Conservation (phyloP, 768 basidiomycete species). For the Heimioporus sp. region DNA sequence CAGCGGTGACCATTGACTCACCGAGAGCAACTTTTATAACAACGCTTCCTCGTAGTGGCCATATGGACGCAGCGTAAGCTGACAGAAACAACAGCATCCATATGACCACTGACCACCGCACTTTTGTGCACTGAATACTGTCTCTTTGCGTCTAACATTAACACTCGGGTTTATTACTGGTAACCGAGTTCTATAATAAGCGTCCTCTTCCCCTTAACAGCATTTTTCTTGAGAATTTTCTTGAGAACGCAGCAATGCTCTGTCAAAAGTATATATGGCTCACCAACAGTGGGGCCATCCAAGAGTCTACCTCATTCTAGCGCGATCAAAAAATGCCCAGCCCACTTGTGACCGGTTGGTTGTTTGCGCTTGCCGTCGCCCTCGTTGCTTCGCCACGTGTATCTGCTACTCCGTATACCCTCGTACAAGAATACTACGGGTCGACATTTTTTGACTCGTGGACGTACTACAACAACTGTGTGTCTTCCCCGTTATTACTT, state of each 20-base stretch:
- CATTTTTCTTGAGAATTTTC: not conserved
- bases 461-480: constrained; percentile 61
- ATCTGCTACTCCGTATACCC: constrained; percentile 42
- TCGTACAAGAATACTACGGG: constrained; percentile 58
- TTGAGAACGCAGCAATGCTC: not conserved
- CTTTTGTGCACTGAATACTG: not conserved
- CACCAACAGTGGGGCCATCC: not conserved
- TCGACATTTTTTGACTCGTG: constrained; percentile 65
- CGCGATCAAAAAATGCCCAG: constrained; percentile 6
- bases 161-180: not conserved
- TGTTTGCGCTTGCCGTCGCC: constrained; percentile 5
- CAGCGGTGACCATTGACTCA: no score
- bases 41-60: no score
- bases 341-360: not conserved
- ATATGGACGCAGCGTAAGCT: no score
- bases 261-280: constrained; percentile 9
- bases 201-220: not conserved
- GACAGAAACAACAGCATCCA: not conserved
- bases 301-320: not conserved
- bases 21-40: no score
- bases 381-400: constrained; percentile 7
- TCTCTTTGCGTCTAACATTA: not conserved
- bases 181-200: not conserved
- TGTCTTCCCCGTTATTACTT: constrained; percentile 16
- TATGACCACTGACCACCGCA: not conserved